Evolutionary conservation across 2,329 filamentous ascomycete genomes (phyloP), one percentile per base, ranked within the genome.

Genomic region (Cordyceps militaris): DNA sequence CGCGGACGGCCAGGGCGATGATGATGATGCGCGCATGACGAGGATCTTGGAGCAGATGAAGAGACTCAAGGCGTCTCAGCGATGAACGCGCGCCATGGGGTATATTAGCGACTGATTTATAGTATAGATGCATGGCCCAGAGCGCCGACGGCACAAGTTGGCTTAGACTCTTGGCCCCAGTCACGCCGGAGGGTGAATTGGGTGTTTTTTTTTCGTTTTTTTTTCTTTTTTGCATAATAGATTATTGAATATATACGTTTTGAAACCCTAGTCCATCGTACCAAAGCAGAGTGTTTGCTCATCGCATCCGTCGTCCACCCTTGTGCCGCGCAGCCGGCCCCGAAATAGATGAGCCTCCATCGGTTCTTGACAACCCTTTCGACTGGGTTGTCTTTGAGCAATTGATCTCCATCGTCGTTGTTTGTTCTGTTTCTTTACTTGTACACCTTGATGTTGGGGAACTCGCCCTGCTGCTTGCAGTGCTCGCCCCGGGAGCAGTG

Each of bases 31-130:
- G 48, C 66, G 68, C 21, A 73, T 73, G 70, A 71, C 70, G 38
- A 70, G 71, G 49, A 73, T 74, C 59, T 68, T 66, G 59, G 66
- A 67, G 26, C 73, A 71, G 60, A 69, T 74, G 67, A 69, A 66
- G 57, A 34, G 52, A 30, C 30, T 57, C 7, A 50, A 38, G 21
- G 47, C 55, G 11, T 21, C 47, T 14, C 47, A 57, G 40, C 16
- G 23, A 26, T 57, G 28, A 26, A 24, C 4, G 3, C 9, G 14
- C 14, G 34, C n/a, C 14, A 13, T 32, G 32, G 10, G 32, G 3
- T 13, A 34, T 34, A 13, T 34, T 34, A 13, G 5, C 3, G 32
- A 4, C 32, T 4, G 34, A 36, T 34, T 34, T 34, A 34, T 11
- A 34, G n/a, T 34, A 11, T 34, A 34, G 10, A 32, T 32, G 30